A percentile compares a stretch with the other conserved stretches of the same genome.
These are phyloP conservation scores for Diaporthe sp. DNA, from an alignment of 2,329 filamentous ascomycete genomes.

Conservation along the genomic window DNA sequence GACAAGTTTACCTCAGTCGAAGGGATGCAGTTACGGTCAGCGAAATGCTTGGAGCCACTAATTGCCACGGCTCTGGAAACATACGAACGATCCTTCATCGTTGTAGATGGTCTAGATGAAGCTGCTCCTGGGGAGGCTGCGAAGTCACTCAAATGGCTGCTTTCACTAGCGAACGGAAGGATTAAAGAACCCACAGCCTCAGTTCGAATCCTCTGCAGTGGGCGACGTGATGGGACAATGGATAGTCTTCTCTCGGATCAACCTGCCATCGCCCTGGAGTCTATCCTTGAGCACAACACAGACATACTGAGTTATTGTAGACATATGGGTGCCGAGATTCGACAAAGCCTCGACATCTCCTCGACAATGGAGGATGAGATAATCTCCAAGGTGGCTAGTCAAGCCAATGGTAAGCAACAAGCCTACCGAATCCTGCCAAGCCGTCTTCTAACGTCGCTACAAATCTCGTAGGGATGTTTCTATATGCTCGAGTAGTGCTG, in stretches of 20 bases:
- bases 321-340: neutral
- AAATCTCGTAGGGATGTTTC: neutral
- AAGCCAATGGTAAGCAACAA: neutral
- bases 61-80: neutral
- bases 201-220: neutral
- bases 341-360: neutral
- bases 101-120: slow-evolving; percentile 13
- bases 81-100: neutral
- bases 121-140: neutral
- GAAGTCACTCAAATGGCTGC: slow-evolving; percentile 1
- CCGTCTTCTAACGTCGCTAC: too few relatives aligned
- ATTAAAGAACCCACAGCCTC: neutral
- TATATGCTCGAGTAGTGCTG: slow-evolving; percentile 17
- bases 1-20: neutral
- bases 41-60: neutral
- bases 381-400: neutral
- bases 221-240: neutral
- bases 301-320: neutral
- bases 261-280: neutral
- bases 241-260: neutral
- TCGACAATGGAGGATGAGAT: neutral
- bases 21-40: slow-evolving; percentile 1
- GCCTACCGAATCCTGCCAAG: too few relatives aligned
- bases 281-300: neutral
- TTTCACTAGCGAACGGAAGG: neutral